Conservation (phyloP, 2,329 filamentous ascomycete species). For the Claviceps monticola region DNA sequence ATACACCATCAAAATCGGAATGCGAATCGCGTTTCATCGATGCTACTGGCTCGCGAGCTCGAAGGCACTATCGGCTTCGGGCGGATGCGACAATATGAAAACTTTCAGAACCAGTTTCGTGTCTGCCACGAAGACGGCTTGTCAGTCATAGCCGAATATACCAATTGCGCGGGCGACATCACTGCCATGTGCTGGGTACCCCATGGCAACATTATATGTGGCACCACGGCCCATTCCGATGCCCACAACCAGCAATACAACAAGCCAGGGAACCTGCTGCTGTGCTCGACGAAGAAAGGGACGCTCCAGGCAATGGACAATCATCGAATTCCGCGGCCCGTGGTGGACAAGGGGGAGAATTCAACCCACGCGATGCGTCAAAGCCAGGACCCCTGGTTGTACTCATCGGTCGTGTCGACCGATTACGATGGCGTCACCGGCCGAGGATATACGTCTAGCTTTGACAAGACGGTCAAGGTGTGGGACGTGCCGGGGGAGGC, state of each 20-base stretch:
- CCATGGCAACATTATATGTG: constrained; percentile 41
- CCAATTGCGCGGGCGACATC: constrained; percentile 48
- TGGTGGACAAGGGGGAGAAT: constrained; percentile 40
- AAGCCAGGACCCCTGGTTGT: constrained; percentile 49
- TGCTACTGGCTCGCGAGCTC: constrained; percentile 36
- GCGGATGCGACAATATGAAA: constrained; percentile 24
- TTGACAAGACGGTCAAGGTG: constrained; percentile 46
- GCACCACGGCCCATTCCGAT: constrained; percentile 49
- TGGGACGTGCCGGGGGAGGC: constrained; percentile 30
- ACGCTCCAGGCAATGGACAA: constrained; percentile 38
- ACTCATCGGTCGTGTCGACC: constrained; percentile 48
- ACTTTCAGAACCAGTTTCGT: constrained; percentile 31
- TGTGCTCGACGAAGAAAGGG: constrained; percentile 34
- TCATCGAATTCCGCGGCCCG: constrained; percentile 41
- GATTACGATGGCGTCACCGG: constrained; percentile 34
- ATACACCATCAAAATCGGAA: constrained; percentile 6
- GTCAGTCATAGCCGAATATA: constrained; percentile 38
- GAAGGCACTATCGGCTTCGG: constrained; percentile 30
- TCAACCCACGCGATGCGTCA: constrained; percentile 40
- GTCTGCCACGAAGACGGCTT: constrained; percentile 37
- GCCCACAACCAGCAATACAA: constrained; percentile 53
- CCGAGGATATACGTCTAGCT: constrained; percentile 44
- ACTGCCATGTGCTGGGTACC: constrained; percentile 44
- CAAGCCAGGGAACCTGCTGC: constrained; percentile 45
- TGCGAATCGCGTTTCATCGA: constrained; percentile 19